Evolutionary conservation across 371 early-diverging fungal species (phyloP).

Genomic region (Funneliformis caledonium): DNA sequence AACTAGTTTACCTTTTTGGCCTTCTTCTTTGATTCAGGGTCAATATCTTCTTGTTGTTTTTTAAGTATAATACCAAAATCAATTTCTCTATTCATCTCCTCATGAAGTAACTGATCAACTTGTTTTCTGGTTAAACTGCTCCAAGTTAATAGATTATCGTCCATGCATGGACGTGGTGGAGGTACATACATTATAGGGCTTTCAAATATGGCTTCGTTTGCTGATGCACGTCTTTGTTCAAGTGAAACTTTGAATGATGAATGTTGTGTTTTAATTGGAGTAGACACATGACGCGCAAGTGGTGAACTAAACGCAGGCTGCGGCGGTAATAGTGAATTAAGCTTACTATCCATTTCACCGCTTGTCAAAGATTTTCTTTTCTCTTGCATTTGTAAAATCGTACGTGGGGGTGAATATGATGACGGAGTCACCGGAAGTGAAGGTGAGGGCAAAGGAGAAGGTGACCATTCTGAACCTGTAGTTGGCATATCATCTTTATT

Average conservation of each 20-base stretch:
- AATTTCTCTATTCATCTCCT: constrained; percentile 42
- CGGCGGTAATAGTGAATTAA: constrained; percentile 1
- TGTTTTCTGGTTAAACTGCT: constrained; percentile 29
- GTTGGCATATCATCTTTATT: constrained; percentile 24
- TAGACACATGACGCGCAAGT: constrained; percentile 20
- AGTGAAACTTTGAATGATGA: not conserved
- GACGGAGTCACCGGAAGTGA: constrained; percentile 30
- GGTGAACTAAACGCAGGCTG: constrained; percentile 24
- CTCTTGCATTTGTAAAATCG: not conserved
- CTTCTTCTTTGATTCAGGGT: constrained; percentile 8
- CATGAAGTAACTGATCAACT: constrained; percentile 40
- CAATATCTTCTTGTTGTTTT: constrained; percentile 23
- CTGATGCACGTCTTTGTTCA: constrained; percentile 38
- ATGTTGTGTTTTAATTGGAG: not conserved
- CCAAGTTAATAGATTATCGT: constrained; percentile 36
- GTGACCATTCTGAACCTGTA: constrained; percentile 31
- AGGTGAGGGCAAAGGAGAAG: constrained; percentile 35
- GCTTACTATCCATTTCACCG: not conserved
- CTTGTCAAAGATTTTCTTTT: constrained; percentile 11
- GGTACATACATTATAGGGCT: constrained; percentile 20
- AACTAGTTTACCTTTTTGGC: constrained; percentile 17
- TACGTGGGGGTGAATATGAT: constrained; percentile 19
- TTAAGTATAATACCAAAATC: constrained; percentile 40
- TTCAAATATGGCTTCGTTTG: constrained; percentile 37
- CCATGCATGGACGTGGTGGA: constrained; percentile 31